Percentiles rank a stretch among this genome's conserved stretches.
Conservation (phyloP, 306 rosid genomes). For the Dicorynia guianensis region DNA sequence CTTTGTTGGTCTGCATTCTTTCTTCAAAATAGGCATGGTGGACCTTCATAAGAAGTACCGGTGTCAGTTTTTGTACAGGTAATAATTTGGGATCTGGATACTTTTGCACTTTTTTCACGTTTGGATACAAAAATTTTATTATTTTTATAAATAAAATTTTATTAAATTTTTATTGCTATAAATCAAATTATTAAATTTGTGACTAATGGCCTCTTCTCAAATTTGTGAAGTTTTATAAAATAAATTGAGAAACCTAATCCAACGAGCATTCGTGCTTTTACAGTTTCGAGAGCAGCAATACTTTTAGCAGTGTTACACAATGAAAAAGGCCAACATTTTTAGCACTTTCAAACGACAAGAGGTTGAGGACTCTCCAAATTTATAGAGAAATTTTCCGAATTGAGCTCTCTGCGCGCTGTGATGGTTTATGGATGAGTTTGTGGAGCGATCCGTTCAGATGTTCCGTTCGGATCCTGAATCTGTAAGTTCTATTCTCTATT, state of each 20-base stretch:
- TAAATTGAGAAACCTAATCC: too few species aligned
- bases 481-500: conserved; percentile 35
- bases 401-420: conserved; percentile 9
- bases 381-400: not conserved
- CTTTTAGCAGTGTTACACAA: too few species aligned
- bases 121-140: too few species aligned
- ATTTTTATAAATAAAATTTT: too few species aligned
- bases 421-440: conserved; percentile 80
- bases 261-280: too few species aligned
- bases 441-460: conserved; percentile 70
- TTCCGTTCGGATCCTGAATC: conserved; percentile 77
- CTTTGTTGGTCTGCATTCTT: conserved; percentile 45
- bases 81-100: not conserved
- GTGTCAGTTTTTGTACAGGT: not conserved
- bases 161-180: too few species aligned
- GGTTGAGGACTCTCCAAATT: not conserved
- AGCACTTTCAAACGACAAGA: not conserved
- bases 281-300: too few species aligned
- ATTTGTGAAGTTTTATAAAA: too few species aligned
- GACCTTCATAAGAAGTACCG: conserved; percentile 15
- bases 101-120: too few species aligned
- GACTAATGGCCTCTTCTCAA: too few species aligned
- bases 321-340: too few species aligned
- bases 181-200: too few species aligned
- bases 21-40: conserved; percentile 64